Evolutionary conservation across 1,139 yeast genomes (phyloP).

Genomic region (Hansenula sp.): DNA sequence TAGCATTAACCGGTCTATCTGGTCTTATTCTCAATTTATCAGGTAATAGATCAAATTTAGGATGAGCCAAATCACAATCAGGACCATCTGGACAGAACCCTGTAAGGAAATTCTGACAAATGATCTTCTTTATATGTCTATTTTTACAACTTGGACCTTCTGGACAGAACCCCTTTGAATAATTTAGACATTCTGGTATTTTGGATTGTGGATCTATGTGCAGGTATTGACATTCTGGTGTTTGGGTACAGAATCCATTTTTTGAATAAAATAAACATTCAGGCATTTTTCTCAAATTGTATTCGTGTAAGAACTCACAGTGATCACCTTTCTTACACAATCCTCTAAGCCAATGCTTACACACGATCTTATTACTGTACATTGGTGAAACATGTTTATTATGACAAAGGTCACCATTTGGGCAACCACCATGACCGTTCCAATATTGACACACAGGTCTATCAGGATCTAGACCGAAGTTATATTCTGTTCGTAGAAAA

Average conservation of each 20-base stretch:
- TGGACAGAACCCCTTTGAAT: slow-evolving; percentile 86
- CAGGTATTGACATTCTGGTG: slow-evolving; percentile 89
- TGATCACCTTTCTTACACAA: slow-evolving; percentile 95
- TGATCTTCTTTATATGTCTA: slow-evolving; percentile 71
- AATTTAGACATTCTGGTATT: slow-evolving; percentile 83
- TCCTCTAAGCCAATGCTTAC: slow-evolving; percentile 98
- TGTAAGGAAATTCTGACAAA: slow-evolving; percentile 81
- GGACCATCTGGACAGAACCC: slow-evolving; percentile 90
- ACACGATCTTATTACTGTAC: slow-evolving; percentile 82
- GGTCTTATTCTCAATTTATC: slow-evolving; percentile 49
- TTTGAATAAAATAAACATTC: slow-evolving; percentile 87
- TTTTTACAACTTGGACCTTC: slow-evolving; percentile 85
- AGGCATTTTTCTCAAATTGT: slow-evolving; percentile 92
- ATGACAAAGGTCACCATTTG: slow-evolving; percentile 80
- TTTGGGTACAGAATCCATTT: slow-evolving; percentile 91
- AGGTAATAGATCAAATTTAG: slow-evolving; percentile 47
- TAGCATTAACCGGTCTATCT: slow-evolving; percentile 29
- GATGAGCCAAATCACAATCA: slow-evolving; percentile 58
- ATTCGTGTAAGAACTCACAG: slow-evolving; percentile 95
- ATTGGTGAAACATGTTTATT: slow-evolving; percentile 83
- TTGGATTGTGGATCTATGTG: slow-evolving; percentile 90
- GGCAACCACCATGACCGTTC: slow-evolving; percentile 72
- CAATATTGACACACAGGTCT: slow-evolving; percentile 84
- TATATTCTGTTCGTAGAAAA: slow-evolving; percentile 73
- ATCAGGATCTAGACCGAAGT: slow-evolving; percentile 84